Base-by-base conservation (phyloP, 192 early-diverging fungal species). In the Cetraspora pellucida region DNA sequence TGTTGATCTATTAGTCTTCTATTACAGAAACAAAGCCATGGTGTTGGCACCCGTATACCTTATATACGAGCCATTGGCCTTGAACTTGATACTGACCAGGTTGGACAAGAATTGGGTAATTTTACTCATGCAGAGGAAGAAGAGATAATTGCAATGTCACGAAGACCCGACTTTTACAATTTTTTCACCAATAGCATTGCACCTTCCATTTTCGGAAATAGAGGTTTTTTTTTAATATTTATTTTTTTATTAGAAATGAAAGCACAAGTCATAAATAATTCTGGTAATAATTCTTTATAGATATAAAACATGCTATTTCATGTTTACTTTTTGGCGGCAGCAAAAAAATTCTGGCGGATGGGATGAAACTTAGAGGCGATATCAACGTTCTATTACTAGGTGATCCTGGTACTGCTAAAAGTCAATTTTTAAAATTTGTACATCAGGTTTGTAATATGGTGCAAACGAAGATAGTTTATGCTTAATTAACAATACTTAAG, bases 401-500 rank as follows among this genome's bases (percentile, higher is more conserved):
- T 77, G 98, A 99, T 84, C 98, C 98, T 5, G 98, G 98, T 80
- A 98, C 97, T 27, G 98, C 98, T 55, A 99, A 99, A 84, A 93
- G 91, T 10, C 98, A 99, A 84, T 87, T 99, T 74, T 87, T 99
- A 25, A 99, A 99, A 83, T 99, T 99, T 90, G 95, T 96, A 14
- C 95, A 98, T 78, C 94, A 95, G 87, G 95, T 90, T n/a, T 21
- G 16, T 63, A 30, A 30, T 25, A 72, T 23, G 2, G 14, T 30
- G n/a, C n/a, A 31, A 72, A 3, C 5, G 50, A 49, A 52, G n/a
- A 17, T 46, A 55, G 37, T 37, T 1, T 1, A 37, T 37, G 37
- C 7, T 37, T 37, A 1, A 37, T 6, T 37, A 6, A 37, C 13
- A 54, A 13, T 19, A 54, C 0, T 54, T 54, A 4, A n/a, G 5